phyloP scores from a whole-genome alignment of 208 protist species.

The Naegleria gruberi region DNA sequence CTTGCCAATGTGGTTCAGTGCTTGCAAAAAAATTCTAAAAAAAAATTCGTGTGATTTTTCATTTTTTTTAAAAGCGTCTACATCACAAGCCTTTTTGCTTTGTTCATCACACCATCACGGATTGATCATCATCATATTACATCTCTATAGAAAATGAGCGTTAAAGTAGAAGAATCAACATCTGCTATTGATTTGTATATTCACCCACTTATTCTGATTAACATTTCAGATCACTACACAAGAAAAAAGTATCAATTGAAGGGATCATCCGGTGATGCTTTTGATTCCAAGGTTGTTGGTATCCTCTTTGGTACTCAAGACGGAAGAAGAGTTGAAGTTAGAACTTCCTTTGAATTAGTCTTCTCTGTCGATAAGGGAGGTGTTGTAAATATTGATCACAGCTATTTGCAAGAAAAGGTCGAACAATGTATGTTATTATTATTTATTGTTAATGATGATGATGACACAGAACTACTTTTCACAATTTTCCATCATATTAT shows the following conservation, averaged over 20 bases:
- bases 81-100: no score
- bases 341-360: slow-evolving; percentile 49
- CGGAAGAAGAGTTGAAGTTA: slow-evolving; percentile 39
- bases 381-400: slow-evolving; percentile 10
- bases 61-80: no score
- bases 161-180: not conserved
- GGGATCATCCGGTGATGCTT: not conserved
- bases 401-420: not conserved
- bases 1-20: no score
- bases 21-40: no score
- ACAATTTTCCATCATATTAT: no score
- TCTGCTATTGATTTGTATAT: slow-evolving; percentile 36
- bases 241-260: slow-evolving; percentile 26
- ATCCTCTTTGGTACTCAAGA: slow-evolving; percentile 39
- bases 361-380: slow-evolving; percentile 20
- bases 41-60: no score
- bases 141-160: no score
- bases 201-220: slow-evolving; percentile 60
- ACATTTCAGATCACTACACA: slow-evolving; percentile 57
- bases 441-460: not conserved
- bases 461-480: not conserved
- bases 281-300: slow-evolving; percentile 28
- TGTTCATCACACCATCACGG: no score
- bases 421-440: not conserved
- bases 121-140: no score